A percentile compares a stretch with the other conserved stretches of the same genome.
Conservation (phyloP, 169 alveolate species). For the Cryptosporidium viatorum region DNA sequence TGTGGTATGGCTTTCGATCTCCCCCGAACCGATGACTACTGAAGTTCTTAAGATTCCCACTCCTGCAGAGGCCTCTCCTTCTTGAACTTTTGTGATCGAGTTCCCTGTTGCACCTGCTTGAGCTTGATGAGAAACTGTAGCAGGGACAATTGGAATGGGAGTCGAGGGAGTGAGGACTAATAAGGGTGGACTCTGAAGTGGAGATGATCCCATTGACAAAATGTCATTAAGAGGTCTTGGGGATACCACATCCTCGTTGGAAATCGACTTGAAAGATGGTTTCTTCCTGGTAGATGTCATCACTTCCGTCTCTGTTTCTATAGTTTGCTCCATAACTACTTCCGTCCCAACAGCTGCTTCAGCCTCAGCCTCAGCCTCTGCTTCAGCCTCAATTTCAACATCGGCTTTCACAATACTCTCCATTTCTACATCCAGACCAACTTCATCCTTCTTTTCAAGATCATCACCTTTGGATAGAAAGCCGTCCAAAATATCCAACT, state of each 20-base stretch:
- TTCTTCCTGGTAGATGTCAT: background rate
- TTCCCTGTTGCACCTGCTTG: background rate
- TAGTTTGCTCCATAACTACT: background rate
- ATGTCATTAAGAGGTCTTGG: slow-evolving; percentile 1
- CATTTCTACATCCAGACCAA: background rate
- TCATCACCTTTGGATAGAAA: background rate
- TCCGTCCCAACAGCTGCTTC: background rate
- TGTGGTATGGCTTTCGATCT: background rate
- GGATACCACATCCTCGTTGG: slow-evolving; percentile 2
- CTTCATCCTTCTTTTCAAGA: background rate
- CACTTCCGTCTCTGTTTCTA: background rate
- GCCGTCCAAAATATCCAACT: slow-evolving; percentile 3
- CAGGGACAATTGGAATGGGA: slow-evolving; percentile 42
- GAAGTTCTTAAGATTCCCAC: background rate
- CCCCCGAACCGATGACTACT: background rate
- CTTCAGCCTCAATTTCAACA: too few relatives aligned
- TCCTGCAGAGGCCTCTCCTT: background rate
- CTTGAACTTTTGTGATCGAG: background rate
- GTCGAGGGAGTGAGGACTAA: slow-evolving; percentile 61
- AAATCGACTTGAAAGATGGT: background rate
- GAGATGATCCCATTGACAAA: slow-evolving; percentile 34
- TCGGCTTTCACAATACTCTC: background rate
- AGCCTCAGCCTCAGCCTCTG: background rate
- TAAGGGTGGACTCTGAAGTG: slow-evolving; percentile 61
- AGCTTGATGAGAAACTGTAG: background rate